A percentile compares a stretch with the other conserved stretches of the same genome.
Conservation (phyloP, 352 stramenopile genomes). For the Phytophthora gonapodyides region DNA sequence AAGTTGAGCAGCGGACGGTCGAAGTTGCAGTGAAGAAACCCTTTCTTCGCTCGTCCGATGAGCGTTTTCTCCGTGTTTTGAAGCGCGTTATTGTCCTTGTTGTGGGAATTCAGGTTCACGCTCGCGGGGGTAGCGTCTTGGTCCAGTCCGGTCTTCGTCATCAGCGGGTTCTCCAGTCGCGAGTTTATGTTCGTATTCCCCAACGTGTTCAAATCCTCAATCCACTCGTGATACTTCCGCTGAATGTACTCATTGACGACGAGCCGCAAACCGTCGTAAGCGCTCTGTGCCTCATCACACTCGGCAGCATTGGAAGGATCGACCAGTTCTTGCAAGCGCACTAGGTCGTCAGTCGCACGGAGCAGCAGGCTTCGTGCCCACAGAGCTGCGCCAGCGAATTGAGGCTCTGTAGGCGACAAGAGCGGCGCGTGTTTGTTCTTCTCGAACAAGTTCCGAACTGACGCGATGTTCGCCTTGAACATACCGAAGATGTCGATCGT, state of each 20-base stretch:
- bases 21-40: slow-evolving; percentile 95
- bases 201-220: slow-evolving; percentile 84
- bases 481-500: slow-evolving; percentile 92
- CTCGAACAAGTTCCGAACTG: slow-evolving; percentile 91
- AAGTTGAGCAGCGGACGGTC: slow-evolving; percentile 92
- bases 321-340: slow-evolving; percentile 70
- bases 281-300: slow-evolving; percentile 76
- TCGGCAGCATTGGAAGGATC: slow-evolving; percentile 74
- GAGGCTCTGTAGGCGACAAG: slow-evolving; percentile 88
- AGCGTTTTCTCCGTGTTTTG: slow-evolving; percentile 85
- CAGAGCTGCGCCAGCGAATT: slow-evolving; percentile 92
- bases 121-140: slow-evolving; percentile 19
- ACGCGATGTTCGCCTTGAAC: slow-evolving; percentile 83
- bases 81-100: slow-evolving; percentile 62
- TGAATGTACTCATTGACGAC: slow-evolving; percentile 92
- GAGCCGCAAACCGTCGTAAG: slow-evolving; percentile 75
- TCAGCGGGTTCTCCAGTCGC: slow-evolving; percentile 83
- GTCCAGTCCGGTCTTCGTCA: slow-evolving; percentile 73
- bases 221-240: slow-evolving; percentile 91
- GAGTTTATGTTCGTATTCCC: slow-evolving; percentile 81
- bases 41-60: slow-evolving; percentile 79
- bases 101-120: slow-evolving; percentile 40
- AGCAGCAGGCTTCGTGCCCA: slow-evolving; percentile 92
- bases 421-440: slow-evolving; percentile 88
- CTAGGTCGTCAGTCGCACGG: slow-evolving; percentile 74